These are phyloP conservation scores for Macrophomina pseudophaseolina DNA, from an alignment of 2,329 filamentous ascomycete genomes.

Conservation along the genomic window DNA sequence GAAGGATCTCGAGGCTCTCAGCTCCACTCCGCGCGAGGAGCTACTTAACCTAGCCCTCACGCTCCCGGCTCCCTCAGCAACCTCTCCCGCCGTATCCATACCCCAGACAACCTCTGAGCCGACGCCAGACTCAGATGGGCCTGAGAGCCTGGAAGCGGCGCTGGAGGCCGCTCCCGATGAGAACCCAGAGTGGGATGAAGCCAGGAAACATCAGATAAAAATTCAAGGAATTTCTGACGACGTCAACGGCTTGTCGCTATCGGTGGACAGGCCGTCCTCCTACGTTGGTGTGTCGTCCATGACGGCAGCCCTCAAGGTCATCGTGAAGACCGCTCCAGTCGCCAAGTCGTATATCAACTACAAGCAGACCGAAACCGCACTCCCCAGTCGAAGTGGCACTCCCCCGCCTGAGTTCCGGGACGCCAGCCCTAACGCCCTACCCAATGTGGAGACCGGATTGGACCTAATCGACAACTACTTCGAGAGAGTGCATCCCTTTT, in stretches of 20 bases:
- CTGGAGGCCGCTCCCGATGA: conserved; percentile 73
- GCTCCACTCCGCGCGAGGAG: conserved; percentile 49
- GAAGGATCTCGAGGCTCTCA: conserved; percentile 47
- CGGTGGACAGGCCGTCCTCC: conserved; percentile 65
- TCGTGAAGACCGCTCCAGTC: conserved; percentile 61
- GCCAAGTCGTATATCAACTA: conserved; percentile 55
- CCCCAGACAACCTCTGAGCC: conserved; percentile 38
- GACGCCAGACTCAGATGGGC: conserved; percentile 50
- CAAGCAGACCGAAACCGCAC: conserved; percentile 43
- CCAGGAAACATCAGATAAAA: conserved; percentile 47
- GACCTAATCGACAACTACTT: conserved; percentile 78
- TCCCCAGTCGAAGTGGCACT: conserved; percentile 43
- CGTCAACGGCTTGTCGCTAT: conserved; percentile 69
- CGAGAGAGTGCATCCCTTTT: conserved; percentile 72
- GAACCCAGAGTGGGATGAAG: conserved; percentile 72
- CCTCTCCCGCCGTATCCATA: not conserved
- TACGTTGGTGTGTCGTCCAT: conserved; percentile 78
- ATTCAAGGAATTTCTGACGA: conserved; percentile 67
- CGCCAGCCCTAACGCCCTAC: conserved; percentile 51
- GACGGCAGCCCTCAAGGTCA: conserved; percentile 74
- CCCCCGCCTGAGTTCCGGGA: conserved; percentile 43
- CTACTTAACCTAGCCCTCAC: conserved; percentile 52
- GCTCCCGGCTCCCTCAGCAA: conserved; percentile 40
- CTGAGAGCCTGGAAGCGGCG: conserved; percentile 57
- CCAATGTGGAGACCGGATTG: conserved; percentile 67